Evolutionary conservation across 805 yeast species (phyloP), one percentile per base, ranked within the genome.

Genomic region (Candida coquimbonensis): DNA sequence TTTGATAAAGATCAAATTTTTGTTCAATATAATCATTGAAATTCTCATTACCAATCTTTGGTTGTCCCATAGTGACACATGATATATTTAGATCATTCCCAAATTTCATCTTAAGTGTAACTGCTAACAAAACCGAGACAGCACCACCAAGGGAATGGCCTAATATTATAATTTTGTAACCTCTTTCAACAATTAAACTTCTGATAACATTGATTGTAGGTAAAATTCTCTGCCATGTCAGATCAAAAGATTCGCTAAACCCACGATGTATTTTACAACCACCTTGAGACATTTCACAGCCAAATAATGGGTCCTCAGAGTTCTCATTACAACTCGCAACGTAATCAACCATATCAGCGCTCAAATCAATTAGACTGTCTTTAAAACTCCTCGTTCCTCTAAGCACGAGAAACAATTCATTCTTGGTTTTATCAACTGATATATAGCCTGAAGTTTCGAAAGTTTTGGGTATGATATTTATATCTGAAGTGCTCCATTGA

Each of bases 61-160:
- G 62, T 24, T 59, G 61, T 4, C 63, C 62, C 61, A 59, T 56
- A 0, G 62, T 55, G 11, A 54, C 36, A 21, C 49, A 47, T 9
- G 26, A 43, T 8, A 33, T 7, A 5, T 27, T 17, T 3, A 29
- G 6, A n/a, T 16, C 13, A 12, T 39, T 13, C 2, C 44, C 43
- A 37, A 49, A 26, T 3, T 41, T 7, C 5, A n/a, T 36, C 1
- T 38, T 29, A 1, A 46, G 26, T 25, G 43, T 50, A 17, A 53
- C 39, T 0, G 53, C 40, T 11, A 55, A 21, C 12, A 59, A 40
- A 7, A 53, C 38, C 1, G 60, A 49, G 1, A 59, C 46, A 6
- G 62, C 59, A 33, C 62, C 63, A 14, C 63, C 63, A 44, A 59
- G 43, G 0, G 63, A 59, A 36, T 59, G 63, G 5, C 63, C 63